Evolutionary conservation across 805 yeast species (phyloP).

Genomic region (Grigorovia humatica): DNA sequence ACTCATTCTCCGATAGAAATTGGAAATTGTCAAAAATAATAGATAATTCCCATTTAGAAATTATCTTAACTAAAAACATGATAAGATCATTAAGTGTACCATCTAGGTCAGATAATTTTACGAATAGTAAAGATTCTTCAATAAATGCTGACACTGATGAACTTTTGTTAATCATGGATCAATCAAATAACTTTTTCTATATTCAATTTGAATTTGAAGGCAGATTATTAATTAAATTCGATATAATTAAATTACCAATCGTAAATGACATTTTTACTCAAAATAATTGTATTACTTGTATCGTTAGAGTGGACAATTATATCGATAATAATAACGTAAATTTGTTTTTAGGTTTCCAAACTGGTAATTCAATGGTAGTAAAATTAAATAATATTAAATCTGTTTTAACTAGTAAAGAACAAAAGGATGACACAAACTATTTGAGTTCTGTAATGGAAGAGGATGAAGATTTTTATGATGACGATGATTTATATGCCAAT

Average conservation of each 20-base stretch:
- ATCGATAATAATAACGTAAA: constrained; percentile 29
- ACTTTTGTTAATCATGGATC: constrained; percentile 21
- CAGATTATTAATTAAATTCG: constrained; percentile 22
- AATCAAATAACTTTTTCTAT: constrained; percentile 16
- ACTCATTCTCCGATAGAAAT: constrained; percentile 31
- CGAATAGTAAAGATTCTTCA: background rate
- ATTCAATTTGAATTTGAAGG: constrained; percentile 24
- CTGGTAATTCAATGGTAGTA: constrained; percentile 47
- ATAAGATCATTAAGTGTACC: constrained; percentile 10
- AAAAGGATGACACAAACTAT: constrained; percentile 32
- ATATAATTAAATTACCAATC: constrained; percentile 22
- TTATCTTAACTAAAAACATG: constrained; percentile 12
- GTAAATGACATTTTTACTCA: constrained; percentile 22
- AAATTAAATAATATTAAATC: constrained; percentile 24
- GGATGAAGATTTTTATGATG: constrained; percentile 29
- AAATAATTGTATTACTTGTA: constrained; percentile 22
- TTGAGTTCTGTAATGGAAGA: constrained; percentile 13
- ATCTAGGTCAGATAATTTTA: background rate
- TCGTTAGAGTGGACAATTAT: constrained; percentile 14
- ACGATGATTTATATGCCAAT: constrained; percentile 18
- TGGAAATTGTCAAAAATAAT: constrained; percentile 40
- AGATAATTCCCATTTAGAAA: constrained; percentile 29
- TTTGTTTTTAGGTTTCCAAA: constrained; percentile 51
- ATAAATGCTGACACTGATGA: constrained; percentile 10
- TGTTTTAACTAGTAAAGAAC: constrained; percentile 25